These are phyloP conservation scores for Serendipita sp. DNA, from an alignment of 768 basidiomycete species.

Conservation along the genomic window DNA sequence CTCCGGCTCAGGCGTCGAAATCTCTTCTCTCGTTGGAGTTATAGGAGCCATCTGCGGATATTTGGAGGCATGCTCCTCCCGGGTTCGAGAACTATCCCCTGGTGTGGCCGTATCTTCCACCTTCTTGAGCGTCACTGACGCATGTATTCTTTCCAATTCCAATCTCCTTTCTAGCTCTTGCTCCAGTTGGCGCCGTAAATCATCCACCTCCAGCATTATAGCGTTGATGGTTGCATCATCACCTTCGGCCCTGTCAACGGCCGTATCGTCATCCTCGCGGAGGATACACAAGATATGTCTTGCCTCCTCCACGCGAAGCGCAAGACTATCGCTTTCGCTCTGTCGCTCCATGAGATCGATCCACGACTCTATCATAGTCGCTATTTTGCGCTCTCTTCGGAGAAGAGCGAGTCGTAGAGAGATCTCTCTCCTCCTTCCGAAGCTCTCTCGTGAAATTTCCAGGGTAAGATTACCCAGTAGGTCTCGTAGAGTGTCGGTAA, in stretches of 20 bases:
- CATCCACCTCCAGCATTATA: no score
- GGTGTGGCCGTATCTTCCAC: not conserved
- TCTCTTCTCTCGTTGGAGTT: no score
- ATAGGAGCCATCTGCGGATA: no score
- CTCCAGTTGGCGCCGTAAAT: conserved; percentile 22
- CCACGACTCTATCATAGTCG: conserved; percentile 42
- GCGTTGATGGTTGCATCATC: conserved; percentile 28
- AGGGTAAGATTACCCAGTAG: conserved; percentile 56
- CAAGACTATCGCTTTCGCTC: not conserved
- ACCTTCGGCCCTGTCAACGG: conserved; percentile 36
- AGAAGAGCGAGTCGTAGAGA: conserved; percentile 45
- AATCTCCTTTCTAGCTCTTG: conserved; percentile 38
- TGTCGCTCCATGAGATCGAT: conserved; percentile 15
- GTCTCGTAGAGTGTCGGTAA: conserved; percentile 34
- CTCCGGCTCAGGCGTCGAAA: no score
- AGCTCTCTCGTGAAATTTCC: conserved; percentile 54
- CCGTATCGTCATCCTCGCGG: conserved; percentile 37
- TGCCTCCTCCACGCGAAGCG: not conserved
- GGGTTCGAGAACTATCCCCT: no score
- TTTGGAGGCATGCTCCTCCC: no score
- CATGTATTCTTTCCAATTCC: conserved; percentile 24
- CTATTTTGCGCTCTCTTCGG: conserved; percentile 45
- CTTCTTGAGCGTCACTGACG: not conserved
- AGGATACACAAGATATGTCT: conserved; percentile 23
- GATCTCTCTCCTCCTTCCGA: conserved; percentile 58